Evolutionary conservation across 148 eudicot genomes (phyloP), one percentile per base, ranked within the genome.

Genomic region (Dysphania ambrosioides): DNA sequence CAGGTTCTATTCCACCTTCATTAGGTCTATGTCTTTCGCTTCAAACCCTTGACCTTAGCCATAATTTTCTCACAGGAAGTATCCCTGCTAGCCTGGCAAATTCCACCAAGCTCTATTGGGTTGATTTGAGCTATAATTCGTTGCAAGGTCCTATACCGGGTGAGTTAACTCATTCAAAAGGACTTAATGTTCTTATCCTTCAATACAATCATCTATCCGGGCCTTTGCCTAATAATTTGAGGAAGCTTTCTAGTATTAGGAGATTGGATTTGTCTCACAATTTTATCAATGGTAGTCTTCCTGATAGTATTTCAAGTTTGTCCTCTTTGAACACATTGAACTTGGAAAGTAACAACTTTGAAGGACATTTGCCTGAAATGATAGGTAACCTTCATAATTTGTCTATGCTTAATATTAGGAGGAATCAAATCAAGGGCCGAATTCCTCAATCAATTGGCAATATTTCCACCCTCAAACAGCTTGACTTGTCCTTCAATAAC

Each of bases 1-100:
- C 87, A 19, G 97, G 97, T 69, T 82, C 93, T 1, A 87, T 92
- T 75, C 97, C 97, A 5, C 72, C 86, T 73, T 82, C 95, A 19
- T 70, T 92, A 38, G 91, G 96, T 7, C 71, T 74, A 3, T 87
- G 87, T 61, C 87, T 83, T 32, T 75, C 78, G 38, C 88, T 92
- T 71, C 97, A 90, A 79, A 87, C 88, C 68, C 83, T 92, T 62
- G 97, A 90, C 73, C 79, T 87, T 27, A 84, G 93, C 65, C 86
- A 83, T 29, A 92, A 92, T 68, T 80, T 68, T 0, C 83, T 92
- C 10, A 73, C 83, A 23, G 95, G 96, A 2, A n/a, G 18, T 4
- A 90, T 92, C 40, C 93, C 95, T 0, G 79, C 80, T 66, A 78
- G 83, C 58, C 77, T 92, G 66, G 88, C 83, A 0, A 87, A 87